These are phyloP conservation scores for Cladosporium sp. DNA, from an alignment of 2,329 filamentous ascomycete genomes.

Conservation along the genomic window DNA sequence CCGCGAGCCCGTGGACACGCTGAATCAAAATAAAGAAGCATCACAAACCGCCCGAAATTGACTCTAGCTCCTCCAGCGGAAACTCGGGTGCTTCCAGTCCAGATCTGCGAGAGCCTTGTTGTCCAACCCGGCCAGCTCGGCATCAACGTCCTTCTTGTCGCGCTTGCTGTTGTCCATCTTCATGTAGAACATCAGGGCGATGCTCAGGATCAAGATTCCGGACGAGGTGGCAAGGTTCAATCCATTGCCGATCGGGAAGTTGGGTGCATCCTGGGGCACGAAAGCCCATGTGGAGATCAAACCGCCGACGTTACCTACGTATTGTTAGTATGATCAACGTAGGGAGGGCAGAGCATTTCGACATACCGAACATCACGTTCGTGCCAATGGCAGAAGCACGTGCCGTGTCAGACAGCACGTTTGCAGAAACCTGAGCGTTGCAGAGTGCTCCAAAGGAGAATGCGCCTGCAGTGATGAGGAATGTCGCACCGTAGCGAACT, in stretches of 20 bases:
- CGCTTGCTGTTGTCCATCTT: constrained; percentile 61
- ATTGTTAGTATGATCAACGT: not conserved
- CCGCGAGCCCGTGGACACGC: not conserved
- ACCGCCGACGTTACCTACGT: constrained; percentile 65
- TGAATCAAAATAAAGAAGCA: not conserved
- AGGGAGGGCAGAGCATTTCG: not conserved
- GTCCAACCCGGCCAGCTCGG: constrained; percentile 56
- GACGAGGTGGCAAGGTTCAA: constrained; percentile 65
- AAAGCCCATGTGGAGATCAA: constrained; percentile 35
- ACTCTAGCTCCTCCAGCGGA: constrained; percentile 45
- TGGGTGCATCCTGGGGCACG: constrained; percentile 61
- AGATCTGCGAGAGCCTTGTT: constrained; percentile 58
- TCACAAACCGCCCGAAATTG: not conserved
- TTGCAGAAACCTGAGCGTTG: constrained; percentile 68
- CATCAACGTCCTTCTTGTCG: constrained; percentile 55
- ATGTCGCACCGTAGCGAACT: constrained; percentile 69
- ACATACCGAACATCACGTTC: constrained; percentile 62
- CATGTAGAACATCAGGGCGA: constrained; percentile 61
- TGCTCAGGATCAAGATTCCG: constrained; percentile 55
- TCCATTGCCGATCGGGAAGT: constrained; percentile 71
- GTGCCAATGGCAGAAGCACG: constrained; percentile 66
- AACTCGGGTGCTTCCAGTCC: constrained; percentile 67
- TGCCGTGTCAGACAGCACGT: constrained; percentile 70
- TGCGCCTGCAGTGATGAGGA: constrained; percentile 65
- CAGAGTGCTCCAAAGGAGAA: constrained; percentile 65